Conservation (phyloP, 2,329 filamentous ascomycete genomes). For the Aspergillus melleus region DNA sequence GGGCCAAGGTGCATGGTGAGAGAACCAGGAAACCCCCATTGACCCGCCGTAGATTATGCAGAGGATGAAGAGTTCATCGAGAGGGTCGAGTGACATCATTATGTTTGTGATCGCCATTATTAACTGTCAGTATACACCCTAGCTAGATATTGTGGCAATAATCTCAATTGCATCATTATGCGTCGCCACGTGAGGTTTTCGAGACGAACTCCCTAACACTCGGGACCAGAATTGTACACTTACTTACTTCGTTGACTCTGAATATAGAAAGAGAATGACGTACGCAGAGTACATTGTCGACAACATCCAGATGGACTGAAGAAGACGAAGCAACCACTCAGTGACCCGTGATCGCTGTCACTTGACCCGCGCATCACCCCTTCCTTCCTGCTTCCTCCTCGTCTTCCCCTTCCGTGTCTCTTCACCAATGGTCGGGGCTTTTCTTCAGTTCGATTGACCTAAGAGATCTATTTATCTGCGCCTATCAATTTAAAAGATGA, state of each 20-base stretch:
- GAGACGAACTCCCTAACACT: too few species aligned
- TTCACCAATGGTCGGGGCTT: not conserved
- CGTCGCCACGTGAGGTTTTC: not conserved
- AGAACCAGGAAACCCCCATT: not conserved
- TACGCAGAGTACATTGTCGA: not conserved
- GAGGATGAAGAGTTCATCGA: not conserved
- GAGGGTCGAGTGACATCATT: not conserved
- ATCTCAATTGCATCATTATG: not conserved
- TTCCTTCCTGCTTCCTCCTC: not conserved
- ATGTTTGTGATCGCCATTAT: not conserved
- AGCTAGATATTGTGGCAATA: too few species aligned
- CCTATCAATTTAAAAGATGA: not conserved
- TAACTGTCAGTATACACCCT: not conserved
- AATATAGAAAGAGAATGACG: too few species aligned
- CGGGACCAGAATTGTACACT: too few species aligned
- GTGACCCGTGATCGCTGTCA: not conserved
- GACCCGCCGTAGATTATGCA: not conserved
- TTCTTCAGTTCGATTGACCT: not conserved
- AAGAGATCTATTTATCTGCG: not conserved
- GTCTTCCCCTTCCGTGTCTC: not conserved
- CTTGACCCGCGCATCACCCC: not conserved
- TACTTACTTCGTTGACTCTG: too few species aligned
- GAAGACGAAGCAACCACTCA: too few species aligned
- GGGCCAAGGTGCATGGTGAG: not conserved
- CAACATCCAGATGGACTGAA: not conserved